These are phyloP conservation scores for Anisogramma anomala DNA, from an alignment of 2,329 filamentous ascomycete species.

Conservation along the genomic window DNA sequence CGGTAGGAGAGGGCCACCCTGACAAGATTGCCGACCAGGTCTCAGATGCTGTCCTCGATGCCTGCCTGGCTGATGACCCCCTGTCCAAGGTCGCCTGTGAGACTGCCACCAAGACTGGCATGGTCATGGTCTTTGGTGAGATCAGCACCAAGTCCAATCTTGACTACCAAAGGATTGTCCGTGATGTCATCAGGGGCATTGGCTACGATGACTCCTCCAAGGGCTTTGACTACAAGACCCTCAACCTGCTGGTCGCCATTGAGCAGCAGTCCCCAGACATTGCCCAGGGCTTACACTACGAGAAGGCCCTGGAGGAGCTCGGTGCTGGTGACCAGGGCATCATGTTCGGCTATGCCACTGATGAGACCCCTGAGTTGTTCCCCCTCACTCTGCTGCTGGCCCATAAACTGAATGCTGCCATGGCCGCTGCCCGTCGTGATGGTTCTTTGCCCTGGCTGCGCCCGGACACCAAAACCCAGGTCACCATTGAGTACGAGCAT, in stretches of 20 bases:
- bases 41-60: slow-evolving; percentile 96
- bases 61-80: slow-evolving; percentile 86
- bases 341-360: slow-evolving; percentile 99
- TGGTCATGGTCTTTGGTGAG: slow-evolving; percentile 99
- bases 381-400: slow-evolving; percentile 87
- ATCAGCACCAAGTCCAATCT: slow-evolving; percentile 93
- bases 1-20: slow-evolving; percentile 80
- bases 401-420: slow-evolving; percentile 94
- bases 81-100: slow-evolving; percentile 99
- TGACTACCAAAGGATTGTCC: slow-evolving; percentile 98
- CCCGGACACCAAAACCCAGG: slow-evolving; percentile 99
- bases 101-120: slow-evolving; percentile 98
- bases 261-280: slow-evolving; percentile 99
- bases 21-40: slow-evolving; percentile 98
- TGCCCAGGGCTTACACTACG: slow-evolving; percentile 96
- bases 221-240: slow-evolving; percentile 99
- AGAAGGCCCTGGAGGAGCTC: slow-evolving; percentile 92
- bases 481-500: slow-evolving; percentile 97
- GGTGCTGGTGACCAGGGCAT: slow-evolving; percentile 99
- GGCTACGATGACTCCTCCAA: slow-evolving; percentile 95
- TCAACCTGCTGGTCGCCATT: slow-evolving; percentile 95
- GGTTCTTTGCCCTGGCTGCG: slow-evolving; percentile 86
- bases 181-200: slow-evolving; percentile 91
- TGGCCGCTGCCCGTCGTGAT: slow-evolving; percentile 79
- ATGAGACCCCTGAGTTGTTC: slow-evolving; percentile 95